Percentiles rank a stretch among this genome's conserved stretches.
phyloP scores from a whole-genome alignment of 2,329 filamentous ascomycete genomes.

The Ambrosiella beaveri region DNA sequence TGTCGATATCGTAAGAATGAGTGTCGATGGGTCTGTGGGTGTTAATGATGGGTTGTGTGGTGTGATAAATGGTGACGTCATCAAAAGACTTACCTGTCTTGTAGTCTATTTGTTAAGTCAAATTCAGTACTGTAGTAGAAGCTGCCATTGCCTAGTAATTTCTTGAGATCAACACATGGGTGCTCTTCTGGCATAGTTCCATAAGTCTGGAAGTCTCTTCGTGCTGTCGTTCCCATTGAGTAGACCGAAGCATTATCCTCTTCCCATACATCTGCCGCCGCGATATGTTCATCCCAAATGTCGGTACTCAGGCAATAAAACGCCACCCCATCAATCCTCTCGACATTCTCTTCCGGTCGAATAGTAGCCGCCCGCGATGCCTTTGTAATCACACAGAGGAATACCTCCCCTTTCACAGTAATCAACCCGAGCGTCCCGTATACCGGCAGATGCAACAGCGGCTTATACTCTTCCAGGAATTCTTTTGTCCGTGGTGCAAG shows the following conservation, averaged over 20 bases:
- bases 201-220: conserved; percentile 11
- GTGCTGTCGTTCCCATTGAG: conserved; percentile 24
- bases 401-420: conserved; percentile 67
- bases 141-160: conserved; percentile 77
- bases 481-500: conserved; percentile 49
- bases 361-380: conserved; percentile 65
- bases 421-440: conserved; percentile 82
- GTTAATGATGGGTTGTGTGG: neutral
- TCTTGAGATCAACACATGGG: conserved; percentile 78
- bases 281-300: conserved; percentile 64
- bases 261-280: conserved; percentile 32
- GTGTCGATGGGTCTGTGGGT: conserved; percentile 49
- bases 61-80: neutral
- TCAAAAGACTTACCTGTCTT: conserved; percentile 48
- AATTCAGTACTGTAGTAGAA: conserved; percentile 99
- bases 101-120: conserved; percentile 80
- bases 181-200: conserved; percentile 51
- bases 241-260: conserved; percentile 32
- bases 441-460: conserved; percentile 54
- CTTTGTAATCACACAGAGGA: conserved; percentile 74
- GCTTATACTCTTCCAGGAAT: conserved; percentile 59
- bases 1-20: conserved; percentile 74
- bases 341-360: conserved; percentile 73
- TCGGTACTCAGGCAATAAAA: conserved; percentile 84
- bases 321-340: conserved; percentile 70